Evolutionary conservation across 73 alveolate species (phyloP).

Genomic region (Paramecium sonneborni): DNA sequence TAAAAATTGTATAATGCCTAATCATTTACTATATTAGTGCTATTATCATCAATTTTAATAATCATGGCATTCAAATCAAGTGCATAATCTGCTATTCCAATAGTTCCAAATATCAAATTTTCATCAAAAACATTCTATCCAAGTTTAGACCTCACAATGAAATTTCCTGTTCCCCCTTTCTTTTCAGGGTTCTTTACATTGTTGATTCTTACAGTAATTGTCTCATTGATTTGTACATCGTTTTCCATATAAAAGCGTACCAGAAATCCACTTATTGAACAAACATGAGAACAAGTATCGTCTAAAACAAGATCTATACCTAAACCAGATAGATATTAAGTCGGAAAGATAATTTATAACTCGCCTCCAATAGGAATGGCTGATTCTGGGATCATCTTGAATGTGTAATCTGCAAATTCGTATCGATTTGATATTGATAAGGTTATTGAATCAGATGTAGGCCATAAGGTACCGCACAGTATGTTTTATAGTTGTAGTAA

Average conservation of each 20-base stretch:
- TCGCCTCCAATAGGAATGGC: not conserved
- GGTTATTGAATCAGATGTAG: not conserved
- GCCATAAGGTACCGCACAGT: not conserved
- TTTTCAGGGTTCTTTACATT: constrained; percentile 62
- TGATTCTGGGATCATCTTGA: constrained; percentile 38
- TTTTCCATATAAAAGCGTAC: not conserved
- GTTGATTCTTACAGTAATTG: constrained; percentile 11
- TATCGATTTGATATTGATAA: constrained; percentile 29
- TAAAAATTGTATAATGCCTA: constrained; percentile 52
- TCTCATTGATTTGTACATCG: not conserved
- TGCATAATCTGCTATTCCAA: constrained; percentile 70
- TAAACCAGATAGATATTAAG: constrained; percentile 24
- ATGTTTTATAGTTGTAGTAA: not conserved
- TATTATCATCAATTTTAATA: constrained; percentile 39
- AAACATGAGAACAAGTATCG: not conserved
- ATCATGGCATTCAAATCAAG: constrained; percentile 27
- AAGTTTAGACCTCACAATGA: constrained; percentile 43
- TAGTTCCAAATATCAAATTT: constrained; percentile 64
- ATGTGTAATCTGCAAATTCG: constrained; percentile 30
- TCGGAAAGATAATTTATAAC: constrained; percentile 5
- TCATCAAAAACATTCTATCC: constrained; percentile 69
- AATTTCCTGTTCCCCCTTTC: constrained; percentile 75
- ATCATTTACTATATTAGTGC: constrained; percentile 65
- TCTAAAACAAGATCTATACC: constrained; percentile 24
- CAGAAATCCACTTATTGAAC: not conserved